These are phyloP conservation scores for Xylaria sp. DNA, from an alignment of 2,329 filamentous ascomycete species.

Conservation along the genomic window DNA sequence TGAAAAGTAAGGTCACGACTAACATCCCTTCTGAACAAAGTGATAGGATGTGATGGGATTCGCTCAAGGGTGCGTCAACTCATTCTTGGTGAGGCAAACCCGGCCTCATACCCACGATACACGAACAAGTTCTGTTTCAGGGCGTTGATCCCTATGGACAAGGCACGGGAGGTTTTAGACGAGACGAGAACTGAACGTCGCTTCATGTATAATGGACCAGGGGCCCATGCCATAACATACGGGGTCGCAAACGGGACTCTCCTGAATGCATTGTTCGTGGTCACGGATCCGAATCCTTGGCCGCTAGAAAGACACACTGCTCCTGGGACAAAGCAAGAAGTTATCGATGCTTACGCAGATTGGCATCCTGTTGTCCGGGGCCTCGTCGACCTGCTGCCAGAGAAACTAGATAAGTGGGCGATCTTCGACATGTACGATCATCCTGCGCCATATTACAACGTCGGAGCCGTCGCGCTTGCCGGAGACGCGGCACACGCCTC, in stretches of 20 bases:
- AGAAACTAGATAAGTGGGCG: conserved; percentile 64
- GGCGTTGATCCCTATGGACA: conserved; percentile 68
- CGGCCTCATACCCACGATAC: conserved; percentile 61
- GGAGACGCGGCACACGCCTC: conserved; percentile 69
- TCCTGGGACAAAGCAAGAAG: conserved; percentile 54
- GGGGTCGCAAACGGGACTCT: conserved; percentile 66
- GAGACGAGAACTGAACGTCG: conserved; percentile 59
- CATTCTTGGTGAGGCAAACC: conserved; percentile 61
- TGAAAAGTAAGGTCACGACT: not conserved
- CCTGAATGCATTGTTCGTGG: conserved; percentile 67
- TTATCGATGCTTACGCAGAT: conserved; percentile 52
- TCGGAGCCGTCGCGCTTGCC: conserved; percentile 59
- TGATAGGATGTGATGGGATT: conserved; percentile 73
- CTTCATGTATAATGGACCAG: conserved; percentile 67
- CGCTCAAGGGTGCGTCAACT: conserved; percentile 65
- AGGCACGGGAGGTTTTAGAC: conserved; percentile 61
- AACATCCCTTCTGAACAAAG: conserved; percentile 41
- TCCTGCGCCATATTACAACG: conserved; percentile 58
- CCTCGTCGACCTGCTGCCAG: conserved; percentile 59
- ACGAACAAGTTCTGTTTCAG: conserved; percentile 71
- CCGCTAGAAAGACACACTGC: conserved; percentile 47
- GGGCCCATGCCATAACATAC: conserved; percentile 70
- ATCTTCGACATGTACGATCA: conserved; percentile 63
- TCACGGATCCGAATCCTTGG: conserved; percentile 55
- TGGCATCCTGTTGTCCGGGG: conserved; percentile 56